Base-by-base conservation (phyloP, 2,329 filamentous ascomycete genomes). In the Sarocladium kiliense region DNA sequence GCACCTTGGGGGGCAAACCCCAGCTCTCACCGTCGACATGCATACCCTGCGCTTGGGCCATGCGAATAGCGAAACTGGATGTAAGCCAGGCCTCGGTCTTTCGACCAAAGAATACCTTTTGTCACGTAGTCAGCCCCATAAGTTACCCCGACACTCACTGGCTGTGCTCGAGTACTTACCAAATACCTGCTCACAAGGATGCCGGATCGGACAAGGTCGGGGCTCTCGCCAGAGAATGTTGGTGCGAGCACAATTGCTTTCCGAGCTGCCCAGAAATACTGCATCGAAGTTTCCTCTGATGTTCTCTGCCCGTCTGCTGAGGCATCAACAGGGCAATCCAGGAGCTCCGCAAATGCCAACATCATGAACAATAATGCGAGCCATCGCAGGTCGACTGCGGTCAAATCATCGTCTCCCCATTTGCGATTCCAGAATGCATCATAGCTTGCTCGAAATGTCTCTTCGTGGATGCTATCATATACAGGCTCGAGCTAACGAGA, bases 21-120 rank as follows among this genome's bases (percentile, higher is more conserved):
- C 70, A 73, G 16, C 67, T 62, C 55, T 70, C 68, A 7, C 72
- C 72, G 56, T 74, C 72, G 21, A 74, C 69, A 54, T 74, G 72
- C 63, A 74, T 73, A 1, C 72, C 71, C 53, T 74, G 71, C 0
- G 70, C 71, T 56, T 73, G 70, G 4, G 72, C 72, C 68, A 74
- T 72, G 14, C 71, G 69, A 60, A 73, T 71, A 1, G 72, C 72
- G 42, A 74, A 73, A 57, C 71, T 70, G 3, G 66, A 67, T 1
- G 72, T 74, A 1, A 74, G 64, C 72, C 72, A 74, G 4, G 66
- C 66, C 56, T 74, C 72, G 0, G 71, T 64, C 1, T 68, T 66
- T 42, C 71, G 65, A 26, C 69, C 62, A n/a, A 68, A 59, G 50
- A 72, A 72, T 21, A 73, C 12, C 41, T 45, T 7, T 12, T 32